These are phyloP conservation scores for Urostyla sp. DNA, from an alignment of 73 alveolate species.

Conservation along the genomic window DNA sequence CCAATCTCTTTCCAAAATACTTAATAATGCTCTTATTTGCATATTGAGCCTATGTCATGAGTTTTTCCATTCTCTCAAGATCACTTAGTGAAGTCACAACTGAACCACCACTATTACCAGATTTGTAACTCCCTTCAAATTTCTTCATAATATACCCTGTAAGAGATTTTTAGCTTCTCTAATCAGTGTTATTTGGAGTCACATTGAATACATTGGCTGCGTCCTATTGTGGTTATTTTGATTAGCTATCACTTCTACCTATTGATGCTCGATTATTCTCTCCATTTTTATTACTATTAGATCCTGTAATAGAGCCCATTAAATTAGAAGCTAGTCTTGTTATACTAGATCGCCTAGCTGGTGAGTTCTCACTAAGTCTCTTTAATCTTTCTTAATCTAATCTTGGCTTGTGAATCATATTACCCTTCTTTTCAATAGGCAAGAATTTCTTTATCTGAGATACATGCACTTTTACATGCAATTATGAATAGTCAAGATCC, in stretches of 20 bases:
- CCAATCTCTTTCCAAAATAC: conserved; percentile 48
- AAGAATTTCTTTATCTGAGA: conserved; percentile 14
- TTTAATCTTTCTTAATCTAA: conserved; percentile 19
- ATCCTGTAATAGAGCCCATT: conserved; percentile 21
- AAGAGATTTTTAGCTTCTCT: conserved; percentile 15
- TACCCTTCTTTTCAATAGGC: conserved; percentile 59
- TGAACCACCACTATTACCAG: conserved; percentile 46
- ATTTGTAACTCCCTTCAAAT: conserved; percentile 18
- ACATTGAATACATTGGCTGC: not conserved
- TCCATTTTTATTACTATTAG: not conserved
- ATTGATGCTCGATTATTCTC: not conserved
- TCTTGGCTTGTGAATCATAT: not conserved
- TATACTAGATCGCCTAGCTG: conserved; percentile 39
- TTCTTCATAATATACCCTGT: conserved; percentile 20
- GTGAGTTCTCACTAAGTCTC: conserved; percentile 43
- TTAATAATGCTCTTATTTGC: conserved; percentile 62
- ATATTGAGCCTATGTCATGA: conserved; percentile 42
- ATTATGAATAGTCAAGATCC: conserved; percentile 44
- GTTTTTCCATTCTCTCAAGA: conserved; percentile 56
- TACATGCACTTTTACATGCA: conserved; percentile 32
- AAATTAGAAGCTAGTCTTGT: conserved; percentile 32
- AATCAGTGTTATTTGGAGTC: not conserved
- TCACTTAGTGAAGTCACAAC: conserved; percentile 57
- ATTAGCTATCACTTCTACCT: not conserved
- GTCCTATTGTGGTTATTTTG: conserved; percentile 14